Conservation (phyloP, 441 rosid genomes). For the Cnidoscolus chayamansa region DNA sequence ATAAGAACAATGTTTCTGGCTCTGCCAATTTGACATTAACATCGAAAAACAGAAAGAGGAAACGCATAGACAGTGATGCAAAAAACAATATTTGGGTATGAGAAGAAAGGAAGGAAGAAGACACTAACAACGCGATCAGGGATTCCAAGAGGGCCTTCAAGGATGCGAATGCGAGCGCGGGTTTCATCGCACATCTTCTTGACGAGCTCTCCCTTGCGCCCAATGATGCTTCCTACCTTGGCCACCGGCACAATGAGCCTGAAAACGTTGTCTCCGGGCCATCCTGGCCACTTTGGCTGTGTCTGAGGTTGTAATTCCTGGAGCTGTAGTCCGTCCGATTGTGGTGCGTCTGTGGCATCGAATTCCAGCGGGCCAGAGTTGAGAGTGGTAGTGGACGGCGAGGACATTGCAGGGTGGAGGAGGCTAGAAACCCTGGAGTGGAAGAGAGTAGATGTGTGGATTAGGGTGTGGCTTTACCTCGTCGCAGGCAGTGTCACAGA, state of each 20-base stretch:
- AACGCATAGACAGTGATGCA: background rate
- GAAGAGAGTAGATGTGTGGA: too few relatives aligned
- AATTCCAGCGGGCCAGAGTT: background rate
- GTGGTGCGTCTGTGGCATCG: background rate
- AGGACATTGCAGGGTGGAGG: background rate
- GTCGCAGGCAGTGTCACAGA: too few relatives aligned
- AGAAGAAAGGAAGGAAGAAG: background rate
- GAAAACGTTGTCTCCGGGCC: slow-evolving; percentile 88
- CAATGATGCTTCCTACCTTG: slow-evolving; percentile 85
- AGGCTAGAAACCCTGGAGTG: too few relatives aligned
- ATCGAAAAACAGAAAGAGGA: too few relatives aligned
- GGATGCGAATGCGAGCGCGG: slow-evolving; percentile 77
- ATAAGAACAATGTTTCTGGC: background rate
- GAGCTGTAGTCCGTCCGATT: background rate
- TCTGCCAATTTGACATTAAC: too few relatives aligned
- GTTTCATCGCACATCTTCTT: slow-evolving; percentile 95
- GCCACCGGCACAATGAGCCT: slow-evolving; percentile 75
- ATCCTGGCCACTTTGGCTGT: slow-evolving; percentile 70
- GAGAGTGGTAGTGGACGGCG: background rate
- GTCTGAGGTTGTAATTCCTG: slow-evolving; percentile 11
- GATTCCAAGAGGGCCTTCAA: slow-evolving; percentile 56
- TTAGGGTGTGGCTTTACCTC: too few relatives aligned
- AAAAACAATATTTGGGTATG: background rate
- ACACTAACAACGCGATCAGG: slow-evolving; percentile 73
- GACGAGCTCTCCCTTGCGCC: slow-evolving; percentile 81